Conservation (phyloP, 441 rosid species). For the Pelargonium cotyledonis region DNA sequence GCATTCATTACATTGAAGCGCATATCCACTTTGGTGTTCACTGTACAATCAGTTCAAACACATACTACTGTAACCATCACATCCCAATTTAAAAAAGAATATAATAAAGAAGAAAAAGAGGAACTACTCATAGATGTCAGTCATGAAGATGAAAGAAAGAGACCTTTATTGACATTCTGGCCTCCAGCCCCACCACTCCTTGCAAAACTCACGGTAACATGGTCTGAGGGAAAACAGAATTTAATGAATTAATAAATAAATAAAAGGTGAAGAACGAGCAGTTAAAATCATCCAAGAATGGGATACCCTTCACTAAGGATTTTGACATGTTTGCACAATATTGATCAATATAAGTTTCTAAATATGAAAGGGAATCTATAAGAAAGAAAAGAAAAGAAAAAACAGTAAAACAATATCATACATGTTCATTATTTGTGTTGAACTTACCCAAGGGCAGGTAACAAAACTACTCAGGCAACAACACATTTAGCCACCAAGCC, state of each 20-base stretch:
- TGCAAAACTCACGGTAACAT: slow-evolving; percentile 76
- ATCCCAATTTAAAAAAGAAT: not conserved
- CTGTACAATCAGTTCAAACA: slow-evolving; percentile 28
- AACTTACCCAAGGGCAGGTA: not conserved
- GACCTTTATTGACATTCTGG: slow-evolving; percentile 96
- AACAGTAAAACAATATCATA: not conserved
- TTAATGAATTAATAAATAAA: too few species aligned
- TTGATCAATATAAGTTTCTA: not conserved
- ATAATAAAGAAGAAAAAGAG: not conserved
- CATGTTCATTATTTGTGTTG: not conserved
- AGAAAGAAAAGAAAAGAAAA: too few species aligned
- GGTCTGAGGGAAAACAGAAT: slow-evolving; percentile 33
- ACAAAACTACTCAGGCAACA: not conserved
- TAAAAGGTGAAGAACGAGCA: not conserved
- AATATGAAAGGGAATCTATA: not conserved
- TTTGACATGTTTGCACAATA: not conserved
- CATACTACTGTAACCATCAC: not conserved
- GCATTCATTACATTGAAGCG: slow-evolving; percentile 81
- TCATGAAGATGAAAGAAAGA: not conserved
- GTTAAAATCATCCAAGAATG: not conserved
- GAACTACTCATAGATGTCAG: not conserved
- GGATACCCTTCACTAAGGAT: not conserved
- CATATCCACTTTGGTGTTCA: slow-evolving; percentile 97
- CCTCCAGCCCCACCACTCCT: slow-evolving; percentile 97
- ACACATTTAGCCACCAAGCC: not conserved